Conservation (phyloP, 2,329 filamentous ascomycete species). For the Xylariaceae sp. region DNA sequence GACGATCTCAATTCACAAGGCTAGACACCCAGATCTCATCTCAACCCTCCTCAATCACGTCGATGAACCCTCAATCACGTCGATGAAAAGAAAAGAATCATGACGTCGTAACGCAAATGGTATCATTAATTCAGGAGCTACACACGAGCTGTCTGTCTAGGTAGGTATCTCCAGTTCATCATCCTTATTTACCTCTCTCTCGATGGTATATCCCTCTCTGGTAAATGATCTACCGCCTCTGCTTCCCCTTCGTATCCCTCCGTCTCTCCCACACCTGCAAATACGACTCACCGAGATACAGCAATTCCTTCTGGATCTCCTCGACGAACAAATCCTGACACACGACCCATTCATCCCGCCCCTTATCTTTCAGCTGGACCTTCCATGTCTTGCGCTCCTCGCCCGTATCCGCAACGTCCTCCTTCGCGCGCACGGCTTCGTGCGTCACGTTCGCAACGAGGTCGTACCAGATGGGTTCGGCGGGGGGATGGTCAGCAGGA, state of each 20-base stretch:
- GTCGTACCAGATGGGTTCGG: constrained; percentile 90
- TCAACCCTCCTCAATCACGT: too few species aligned
- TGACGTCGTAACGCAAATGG: constrained; percentile 5
- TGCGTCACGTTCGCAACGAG: constrained; percentile 91
- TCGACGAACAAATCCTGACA: constrained; percentile 93
- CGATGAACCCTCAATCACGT: too few species aligned
- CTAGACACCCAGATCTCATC: too few species aligned
- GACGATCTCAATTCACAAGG: too few species aligned
- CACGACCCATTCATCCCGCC: constrained; percentile 81
- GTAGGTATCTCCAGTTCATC: too few species aligned
- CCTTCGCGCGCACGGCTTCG: constrained; percentile 70
- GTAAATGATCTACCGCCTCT: not conserved
- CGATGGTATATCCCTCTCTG: not conserved
- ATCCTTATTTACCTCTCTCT: not conserved
- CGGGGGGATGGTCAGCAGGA: constrained; percentile 60
- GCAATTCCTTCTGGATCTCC: constrained; percentile 76
- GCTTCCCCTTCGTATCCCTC: constrained; percentile 41
- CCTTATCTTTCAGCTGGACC: constrained; percentile 79
- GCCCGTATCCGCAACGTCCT: constrained; percentile 83
- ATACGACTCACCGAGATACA: constrained; percentile 93
- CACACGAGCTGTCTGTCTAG: too few species aligned
- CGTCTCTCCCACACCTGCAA: constrained; percentile 93
- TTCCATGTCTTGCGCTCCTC: constrained; percentile 91
- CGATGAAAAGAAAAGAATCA: not conserved
- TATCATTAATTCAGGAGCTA: constrained; percentile 6